Percentiles rank a stretch among this genome's conserved stretches.
These are phyloP conservation scores for Calonectria montana DNA, from an alignment of 2,329 filamentous ascomycete genomes.

Conservation along the genomic window DNA sequence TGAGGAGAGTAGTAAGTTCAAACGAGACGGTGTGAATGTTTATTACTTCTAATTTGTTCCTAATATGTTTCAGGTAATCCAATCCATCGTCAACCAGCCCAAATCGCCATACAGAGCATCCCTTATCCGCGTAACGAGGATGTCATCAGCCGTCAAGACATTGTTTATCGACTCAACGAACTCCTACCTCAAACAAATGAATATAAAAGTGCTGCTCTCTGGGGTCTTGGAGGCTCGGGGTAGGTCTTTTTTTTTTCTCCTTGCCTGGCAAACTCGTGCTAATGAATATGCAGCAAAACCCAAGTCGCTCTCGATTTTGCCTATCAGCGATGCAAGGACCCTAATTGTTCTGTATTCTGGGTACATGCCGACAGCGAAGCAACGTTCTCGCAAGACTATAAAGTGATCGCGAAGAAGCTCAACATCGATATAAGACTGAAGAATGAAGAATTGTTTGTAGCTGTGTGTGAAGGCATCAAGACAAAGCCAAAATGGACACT, in stretches of 20 bases:
- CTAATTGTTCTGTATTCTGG: conserved; percentile 57
- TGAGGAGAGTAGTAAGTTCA: not conserved
- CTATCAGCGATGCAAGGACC: conserved; percentile 44
- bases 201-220: not conserved
- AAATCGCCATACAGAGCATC: not conserved
- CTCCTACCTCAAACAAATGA: not conserved
- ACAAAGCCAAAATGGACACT: conserved; percentile 51
- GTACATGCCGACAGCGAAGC: conserved; percentile 52
- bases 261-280: not conserved
- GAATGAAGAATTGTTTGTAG: conserved; percentile 69
- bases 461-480: conserved; percentile 59
- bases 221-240: conserved; percentile 11
- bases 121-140: not conserved
- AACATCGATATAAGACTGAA: conserved; percentile 49
- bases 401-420: conserved; percentile 47
- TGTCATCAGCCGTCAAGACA: not conserved
- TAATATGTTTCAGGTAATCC: not conserved
- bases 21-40: not conserved
- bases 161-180: not conserved
- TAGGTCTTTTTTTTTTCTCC: not conserved
- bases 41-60: too few species aligned
- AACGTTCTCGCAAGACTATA: conserved; percentile 53
- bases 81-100: not conserved
- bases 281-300: conserved; percentile 24
- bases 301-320: conserved; percentile 28